Evolutionary conservation across 768 basidiomycete genomes (phyloP).

Genomic region (Psilocybe cyanescens): DNA sequence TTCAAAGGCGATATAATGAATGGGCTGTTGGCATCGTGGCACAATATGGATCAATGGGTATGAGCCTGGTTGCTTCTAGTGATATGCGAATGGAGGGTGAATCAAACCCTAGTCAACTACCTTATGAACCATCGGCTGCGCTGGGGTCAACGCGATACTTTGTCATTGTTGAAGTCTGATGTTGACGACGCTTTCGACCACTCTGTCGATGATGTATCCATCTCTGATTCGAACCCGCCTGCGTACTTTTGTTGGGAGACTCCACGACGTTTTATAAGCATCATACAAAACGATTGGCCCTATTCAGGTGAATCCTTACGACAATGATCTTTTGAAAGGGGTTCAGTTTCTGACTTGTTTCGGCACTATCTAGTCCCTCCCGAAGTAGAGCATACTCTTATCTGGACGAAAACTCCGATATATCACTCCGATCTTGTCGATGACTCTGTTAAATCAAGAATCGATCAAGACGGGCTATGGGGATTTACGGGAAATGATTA

Average conservation of each 20-base stretch:
- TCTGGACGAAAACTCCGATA: slow-evolving; percentile 80
- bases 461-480: slow-evolving; percentile 79
- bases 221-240: slow-evolving; percentile 40
- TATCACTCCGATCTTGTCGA: slow-evolving; percentile 63
- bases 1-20: slow-evolving; percentile 68
- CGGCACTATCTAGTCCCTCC: slow-evolving; percentile 52
- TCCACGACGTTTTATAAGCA: slow-evolving; percentile 60
- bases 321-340: background rate
- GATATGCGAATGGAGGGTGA: background rate
- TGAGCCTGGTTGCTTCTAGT: slow-evolving; percentile 21
- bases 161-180: slow-evolving; percentile 61
- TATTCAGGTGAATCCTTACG: slow-evolving; percentile 65
- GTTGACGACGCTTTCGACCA: slow-evolving; percentile 26
- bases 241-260: slow-evolving; percentile 70
- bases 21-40: slow-evolving; percentile 60
- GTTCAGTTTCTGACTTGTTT: background rate
- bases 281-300: slow-evolving; percentile 88
- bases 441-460: slow-evolving; percentile 51
- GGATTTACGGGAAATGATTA: slow-evolving; percentile 73
- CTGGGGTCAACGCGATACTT: slow-evolving; percentile 74
- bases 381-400: slow-evolving; percentile 72
- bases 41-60: slow-evolving; percentile 71
- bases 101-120: slow-evolving; percentile 60
- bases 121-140: slow-evolving; percentile 69
- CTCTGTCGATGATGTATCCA: slow-evolving; percentile 19